Conservation (phyloP, 2,329 filamentous ascomycete genomes). For the Cytospora mali region DNA sequence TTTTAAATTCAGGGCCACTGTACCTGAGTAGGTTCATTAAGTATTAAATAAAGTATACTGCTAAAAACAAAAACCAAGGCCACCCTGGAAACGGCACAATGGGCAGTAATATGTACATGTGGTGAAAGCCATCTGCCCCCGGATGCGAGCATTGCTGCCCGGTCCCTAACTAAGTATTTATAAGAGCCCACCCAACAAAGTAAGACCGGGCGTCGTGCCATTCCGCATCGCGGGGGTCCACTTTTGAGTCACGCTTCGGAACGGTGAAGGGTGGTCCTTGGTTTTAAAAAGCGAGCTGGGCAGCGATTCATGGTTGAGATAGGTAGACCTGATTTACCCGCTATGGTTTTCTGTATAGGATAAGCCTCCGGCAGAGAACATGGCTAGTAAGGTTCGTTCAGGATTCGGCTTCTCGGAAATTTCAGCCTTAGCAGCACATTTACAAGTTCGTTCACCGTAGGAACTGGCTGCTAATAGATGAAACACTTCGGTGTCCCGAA, state of each 20-base stretch:
- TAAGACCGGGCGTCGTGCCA: constrained; percentile 18
- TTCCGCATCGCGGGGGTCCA: constrained; percentile 20
- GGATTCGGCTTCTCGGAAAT: background rate
- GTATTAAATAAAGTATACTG: too few species aligned
- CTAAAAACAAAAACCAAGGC: too few species aligned
- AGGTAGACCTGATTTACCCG: too few species aligned
- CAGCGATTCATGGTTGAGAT: background rate
- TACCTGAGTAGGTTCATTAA: too few species aligned
- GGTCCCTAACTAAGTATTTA: background rate
- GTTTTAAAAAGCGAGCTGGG: constrained; percentile 9
- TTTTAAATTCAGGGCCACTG: background rate
- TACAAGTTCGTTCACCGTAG: background rate
- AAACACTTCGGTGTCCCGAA: too few species aligned
- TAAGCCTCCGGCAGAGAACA: background rate
- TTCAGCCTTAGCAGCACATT: background rate
- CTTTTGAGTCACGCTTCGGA: constrained; percentile 14
- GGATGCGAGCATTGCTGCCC: background rate
- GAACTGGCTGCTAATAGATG: background rate
- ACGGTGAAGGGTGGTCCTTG: constrained; percentile 4
- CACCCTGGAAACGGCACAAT: background rate
- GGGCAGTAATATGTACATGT: background rate
- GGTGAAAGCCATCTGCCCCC: background rate
- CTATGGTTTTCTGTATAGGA: too few species aligned
- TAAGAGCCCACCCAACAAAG: background rate
- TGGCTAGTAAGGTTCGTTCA: background rate